phyloP scores from a whole-genome alignment of 768 basidiomycete genomes.

The Naganishia friedmannii region DNA sequence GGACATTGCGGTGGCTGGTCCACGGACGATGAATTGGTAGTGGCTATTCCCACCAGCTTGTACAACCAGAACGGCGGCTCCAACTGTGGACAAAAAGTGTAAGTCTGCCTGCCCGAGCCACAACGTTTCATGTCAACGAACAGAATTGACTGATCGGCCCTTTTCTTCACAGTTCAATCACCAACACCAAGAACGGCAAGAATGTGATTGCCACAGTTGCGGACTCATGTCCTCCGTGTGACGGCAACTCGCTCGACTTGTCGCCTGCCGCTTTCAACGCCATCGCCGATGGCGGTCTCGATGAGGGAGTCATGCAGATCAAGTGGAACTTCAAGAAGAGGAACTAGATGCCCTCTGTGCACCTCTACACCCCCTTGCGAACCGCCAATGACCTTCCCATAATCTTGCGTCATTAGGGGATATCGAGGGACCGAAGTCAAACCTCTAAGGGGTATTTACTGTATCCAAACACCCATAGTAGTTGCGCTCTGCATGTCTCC shows the following conservation, averaged over 20 bases:
- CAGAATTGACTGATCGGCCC: background rate
- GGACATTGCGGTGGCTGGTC: slow-evolving; percentile 27
- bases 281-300: slow-evolving; percentile 21
- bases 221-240: slow-evolving; percentile 48
- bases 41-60: slow-evolving; percentile 42
- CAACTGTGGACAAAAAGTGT: slow-evolving; percentile 35
- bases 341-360: background rate
- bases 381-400: background rate
- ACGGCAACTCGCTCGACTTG: slow-evolving; percentile 43
- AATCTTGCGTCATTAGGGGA: background rate
- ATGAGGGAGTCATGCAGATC: slow-evolving; percentile 26
- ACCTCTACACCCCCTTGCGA: background rate
- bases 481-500: background rate
- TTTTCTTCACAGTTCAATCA: slow-evolving; percentile 37
- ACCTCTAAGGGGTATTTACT: background rate
- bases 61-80: slow-evolving; percentile 36
- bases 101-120: background rate
- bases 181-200: slow-evolving; percentile 44
- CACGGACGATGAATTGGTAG: slow-evolving; percentile 39
- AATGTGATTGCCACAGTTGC: slow-evolving; percentile 39
- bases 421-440: background rate
- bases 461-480: slow-evolving; percentile 6
- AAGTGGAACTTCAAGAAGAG: slow-evolving; percentile 25
- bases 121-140: background rate
- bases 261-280: slow-evolving; percentile 39